Percentiles rank a stretch among this genome's conserved stretches.
phyloP scores from a whole-genome alignment of 306 rosid genomes.

The Begonia masoniana region DNA sequence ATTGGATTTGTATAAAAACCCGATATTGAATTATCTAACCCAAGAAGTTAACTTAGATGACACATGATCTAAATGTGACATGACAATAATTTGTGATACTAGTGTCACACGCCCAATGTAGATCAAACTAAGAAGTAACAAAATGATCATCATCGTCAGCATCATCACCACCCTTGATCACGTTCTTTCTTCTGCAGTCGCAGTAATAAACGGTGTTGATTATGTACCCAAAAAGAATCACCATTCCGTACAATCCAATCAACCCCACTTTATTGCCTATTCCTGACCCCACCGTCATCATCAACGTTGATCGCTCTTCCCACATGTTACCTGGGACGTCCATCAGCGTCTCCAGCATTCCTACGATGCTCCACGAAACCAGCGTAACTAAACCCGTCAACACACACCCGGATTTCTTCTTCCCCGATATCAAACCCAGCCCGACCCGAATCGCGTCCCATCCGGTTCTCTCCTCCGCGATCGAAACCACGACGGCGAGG shows the following conservation, averaged over 20 bases:
- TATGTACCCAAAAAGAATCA: conserved; percentile 43
- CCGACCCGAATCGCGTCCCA: conserved; percentile 51
- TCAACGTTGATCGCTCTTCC: conserved; percentile 5
- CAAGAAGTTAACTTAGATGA: too few species aligned
- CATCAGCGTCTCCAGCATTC: conserved; percentile 23
- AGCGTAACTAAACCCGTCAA: conserved; percentile 33
- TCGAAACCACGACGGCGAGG: conserved; percentile 42
- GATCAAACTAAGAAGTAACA: not conserved
- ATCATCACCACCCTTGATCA: conserved; percentile 13
- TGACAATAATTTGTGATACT: too few species aligned
- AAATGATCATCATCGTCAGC: conserved; percentile 1
- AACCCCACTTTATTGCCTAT: conserved; percentile 25
- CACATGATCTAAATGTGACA: too few species aligned
- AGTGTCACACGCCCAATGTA: too few species aligned
- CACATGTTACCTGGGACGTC: conserved; percentile 24
- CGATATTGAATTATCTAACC: too few species aligned
- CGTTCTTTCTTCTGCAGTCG: conserved; percentile 42
- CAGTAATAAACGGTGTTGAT: conserved; percentile 47
- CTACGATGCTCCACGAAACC: conserved; percentile 25
- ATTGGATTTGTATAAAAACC: too few species aligned
- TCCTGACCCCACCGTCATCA: conserved; percentile 7
- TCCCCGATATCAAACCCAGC: conserved; percentile 33
- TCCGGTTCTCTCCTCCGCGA: conserved; percentile 54
- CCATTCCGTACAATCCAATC: conserved; percentile 31
- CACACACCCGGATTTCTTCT: conserved; percentile 35